Conservation (phyloP, 2,329 filamentous ascomycete genomes). For the Fusarium secorum region DNA sequence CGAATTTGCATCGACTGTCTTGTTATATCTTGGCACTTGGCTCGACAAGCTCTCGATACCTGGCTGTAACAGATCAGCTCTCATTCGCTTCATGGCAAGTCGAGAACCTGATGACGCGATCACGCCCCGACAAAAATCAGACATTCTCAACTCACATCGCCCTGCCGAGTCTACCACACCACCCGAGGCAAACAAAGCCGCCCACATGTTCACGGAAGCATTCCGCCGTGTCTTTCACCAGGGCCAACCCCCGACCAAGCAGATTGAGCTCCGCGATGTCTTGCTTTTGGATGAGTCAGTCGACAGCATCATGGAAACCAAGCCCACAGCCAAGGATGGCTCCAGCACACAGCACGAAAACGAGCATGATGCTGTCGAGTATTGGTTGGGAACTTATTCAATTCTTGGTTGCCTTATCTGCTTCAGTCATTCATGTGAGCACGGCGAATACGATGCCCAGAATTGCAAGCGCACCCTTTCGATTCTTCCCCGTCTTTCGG, state of each 20-base stretch:
- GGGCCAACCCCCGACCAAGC: conserved; percentile 45
- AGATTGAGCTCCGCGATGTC: conserved; percentile 60
- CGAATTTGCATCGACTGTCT: conserved; percentile 60
- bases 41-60: conserved; percentile 58
- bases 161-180: conserved; percentile 49
- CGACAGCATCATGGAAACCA: conserved; percentile 62
- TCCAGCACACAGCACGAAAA: conserved; percentile 45
- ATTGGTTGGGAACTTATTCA: conserved; percentile 61
- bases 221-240: conserved; percentile 64
- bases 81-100: conserved; percentile 62
- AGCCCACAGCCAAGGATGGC: conserved; percentile 59
- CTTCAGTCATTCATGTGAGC: conserved; percentile 67
- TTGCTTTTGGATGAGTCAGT: conserved; percentile 62
- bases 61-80: conserved; percentile 59
- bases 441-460: conserved; percentile 65
- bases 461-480: conserved; percentile 63
- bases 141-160: conserved; percentile 58
- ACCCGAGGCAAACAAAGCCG: conserved; percentile 53
- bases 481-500: conserved; percentile 49
- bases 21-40: conserved; percentile 64
- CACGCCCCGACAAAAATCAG: conserved; percentile 63
- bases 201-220: conserved; percentile 62
- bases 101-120: conserved; percentile 57
- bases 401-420: conserved; percentile 67
- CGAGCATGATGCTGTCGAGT: conserved; percentile 54